A percentile compares a stretch with the other conserved stretches of the same genome.
These are phyloP conservation scores for Fusarium nygamai DNA, from an alignment of 2,329 filamentous ascomycete species.

Conservation along the genomic window DNA sequence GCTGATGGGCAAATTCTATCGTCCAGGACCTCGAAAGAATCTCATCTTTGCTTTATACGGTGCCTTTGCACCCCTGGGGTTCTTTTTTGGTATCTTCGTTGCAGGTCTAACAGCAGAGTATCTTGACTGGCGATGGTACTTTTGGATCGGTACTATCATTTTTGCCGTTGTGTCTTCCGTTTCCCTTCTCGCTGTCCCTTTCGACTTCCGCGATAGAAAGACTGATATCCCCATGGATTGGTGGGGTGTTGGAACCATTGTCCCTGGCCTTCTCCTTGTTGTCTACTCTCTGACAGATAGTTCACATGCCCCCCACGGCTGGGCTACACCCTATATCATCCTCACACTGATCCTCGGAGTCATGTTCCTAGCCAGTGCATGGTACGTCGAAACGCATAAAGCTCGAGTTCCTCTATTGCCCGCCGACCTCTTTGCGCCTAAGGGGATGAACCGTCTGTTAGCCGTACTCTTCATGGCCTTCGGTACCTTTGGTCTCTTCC, in stretches of 20 bases:
- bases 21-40: conserved; percentile 77
- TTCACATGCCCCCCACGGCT: conserved; percentile 68
- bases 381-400: conserved; percentile 72
- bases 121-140: conserved; percentile 74
- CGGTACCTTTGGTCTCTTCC: conserved; percentile 68
- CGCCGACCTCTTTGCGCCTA: conserved; percentile 65
- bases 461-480: conserved; percentile 60
- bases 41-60: conserved; percentile 70
- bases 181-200: conserved; percentile 51
- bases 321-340: conserved; percentile 74
- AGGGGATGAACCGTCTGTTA: conserved; percentile 67
- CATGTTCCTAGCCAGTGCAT: conserved; percentile 60
- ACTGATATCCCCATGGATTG: conserved; percentile 65
- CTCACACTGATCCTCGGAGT: conserved; percentile 67
- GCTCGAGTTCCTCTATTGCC: conserved; percentile 70
- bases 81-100: conserved; percentile 73
- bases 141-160: conserved; percentile 67
- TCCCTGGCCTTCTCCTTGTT: conserved; percentile 68
- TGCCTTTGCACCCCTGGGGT: conserved; percentile 65
- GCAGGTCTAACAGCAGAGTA: conserved; percentile 71
- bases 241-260: conserved; percentile 63
- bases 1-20: conserved; percentile 74
- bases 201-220: conserved; percentile 44
- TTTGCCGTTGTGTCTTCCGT: conserved; percentile 60
- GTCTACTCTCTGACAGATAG: conserved; percentile 75